phyloP scores from a whole-genome alignment of 23 red algal genomes.

The Gracilariopsis chorda region DNA sequence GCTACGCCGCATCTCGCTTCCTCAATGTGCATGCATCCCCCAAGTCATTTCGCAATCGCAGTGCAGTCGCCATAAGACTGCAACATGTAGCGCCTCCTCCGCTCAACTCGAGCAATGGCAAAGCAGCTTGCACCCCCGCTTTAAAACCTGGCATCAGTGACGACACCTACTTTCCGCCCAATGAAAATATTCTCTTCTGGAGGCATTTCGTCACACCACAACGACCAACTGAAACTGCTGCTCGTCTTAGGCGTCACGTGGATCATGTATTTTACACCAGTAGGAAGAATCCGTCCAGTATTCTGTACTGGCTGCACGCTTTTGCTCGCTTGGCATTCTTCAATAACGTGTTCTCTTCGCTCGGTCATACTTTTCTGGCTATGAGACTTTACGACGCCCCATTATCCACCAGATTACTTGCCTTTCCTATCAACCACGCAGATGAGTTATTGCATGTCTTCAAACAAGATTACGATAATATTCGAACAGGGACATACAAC shows the following conservation, averaged over 20 bases:
- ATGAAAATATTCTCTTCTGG: background rate
- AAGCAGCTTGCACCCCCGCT: too few species aligned
- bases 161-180: background rate
- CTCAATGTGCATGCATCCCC: too few species aligned
- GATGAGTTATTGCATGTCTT: background rate
- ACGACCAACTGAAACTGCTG: background rate
- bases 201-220: background rate
- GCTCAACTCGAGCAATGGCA: too few species aligned
- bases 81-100: too few species aligned
- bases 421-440: background rate
- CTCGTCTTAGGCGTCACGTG: background rate
- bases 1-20: too few species aligned
- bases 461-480: background rate
- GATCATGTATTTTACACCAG: background rate
- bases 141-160: background rate
- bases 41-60: too few species aligned
- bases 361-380: background rate
- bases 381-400: background rate
- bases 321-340: background rate
- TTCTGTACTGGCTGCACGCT: background rate
- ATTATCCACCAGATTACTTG: background rate
- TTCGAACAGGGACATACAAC: background rate
- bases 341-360: background rate
- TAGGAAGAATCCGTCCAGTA: background rate
- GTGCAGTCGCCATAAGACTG: too few species aligned